phyloP scores from a whole-genome alignment of 805 yeast genomes.

The Saturnispora gosingensis region DNA sequence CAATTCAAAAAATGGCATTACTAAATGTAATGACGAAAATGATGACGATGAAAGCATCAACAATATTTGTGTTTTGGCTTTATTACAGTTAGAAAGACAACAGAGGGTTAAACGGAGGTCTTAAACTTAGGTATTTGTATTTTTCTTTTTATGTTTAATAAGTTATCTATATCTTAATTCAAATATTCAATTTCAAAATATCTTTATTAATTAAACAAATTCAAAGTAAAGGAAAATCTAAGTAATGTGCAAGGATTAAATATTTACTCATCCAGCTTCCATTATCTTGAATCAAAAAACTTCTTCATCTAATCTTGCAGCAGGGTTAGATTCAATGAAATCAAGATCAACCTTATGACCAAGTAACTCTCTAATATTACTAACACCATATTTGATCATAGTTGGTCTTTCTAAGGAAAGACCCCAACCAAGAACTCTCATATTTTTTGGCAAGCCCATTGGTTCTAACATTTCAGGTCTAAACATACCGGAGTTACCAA shows the following conservation, averaged over 20 bases:
- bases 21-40: neutral
- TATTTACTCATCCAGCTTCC: neutral
- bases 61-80: neutral
- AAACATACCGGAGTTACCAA: conserved; percentile 99
- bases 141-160: neutral
- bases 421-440: conserved; percentile 97
- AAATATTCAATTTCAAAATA: neutral
- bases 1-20: neutral
- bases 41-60: neutral
- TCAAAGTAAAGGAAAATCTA: neutral
- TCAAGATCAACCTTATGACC: conserved; percentile 96
- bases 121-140: neutral
- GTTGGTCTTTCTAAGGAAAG: conserved; percentile 96
- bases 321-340: conserved; percentile 92
- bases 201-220: neutral
- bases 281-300: conserved; percentile 26
- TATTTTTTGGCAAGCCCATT: conserved; percentile 92
- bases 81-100: conserved; percentile 5
- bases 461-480: conserved; percentile 98
- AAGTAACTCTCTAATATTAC: conserved; percentile 89
- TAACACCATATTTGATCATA: conserved; percentile 94
- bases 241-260: neutral
- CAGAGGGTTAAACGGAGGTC: neutral
- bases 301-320: conserved; percentile 90
- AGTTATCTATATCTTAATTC: neutral